A percentile compares a stretch with the other conserved stretches of the same genome.
Evolutionary conservation across 2,329 filamentous ascomycete genomes (phyloP).

Genomic region (Bipolaris bicolor): DNA sequence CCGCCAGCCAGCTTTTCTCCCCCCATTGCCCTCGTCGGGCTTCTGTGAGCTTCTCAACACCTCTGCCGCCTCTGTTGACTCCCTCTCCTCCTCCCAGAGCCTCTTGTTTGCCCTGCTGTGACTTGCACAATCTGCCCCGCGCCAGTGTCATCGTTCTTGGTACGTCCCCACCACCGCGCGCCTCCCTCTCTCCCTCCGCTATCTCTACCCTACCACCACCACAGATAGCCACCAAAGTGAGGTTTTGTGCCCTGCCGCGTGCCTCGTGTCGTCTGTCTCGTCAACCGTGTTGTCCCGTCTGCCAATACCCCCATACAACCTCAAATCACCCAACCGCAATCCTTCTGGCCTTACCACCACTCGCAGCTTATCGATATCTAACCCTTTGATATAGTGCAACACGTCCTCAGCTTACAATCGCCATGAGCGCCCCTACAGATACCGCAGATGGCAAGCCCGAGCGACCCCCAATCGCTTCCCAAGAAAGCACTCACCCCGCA

Average conservation of each 20-base stretch:
- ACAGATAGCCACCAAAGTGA: slow-evolving; percentile 11
- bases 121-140: neutral
- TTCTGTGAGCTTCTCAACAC: slow-evolving; percentile 11
- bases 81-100: neutral
- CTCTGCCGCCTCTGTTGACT: neutral
- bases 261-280: neutral
- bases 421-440: slow-evolving; percentile 37
- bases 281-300: slow-evolving; percentile 8
- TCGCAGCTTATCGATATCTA: slow-evolving; percentile 15
- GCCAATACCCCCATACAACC: slow-evolving; percentile 9
- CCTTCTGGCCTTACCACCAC: slow-evolving; percentile 8
- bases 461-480: slow-evolving; percentile 33
- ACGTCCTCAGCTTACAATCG: slow-evolving; percentile 16
- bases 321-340: neutral
- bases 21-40: slow-evolving; percentile 15
- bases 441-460: slow-evolving; percentile 27
- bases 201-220: neutral
- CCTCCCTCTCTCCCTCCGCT: slow-evolving; percentile 15
- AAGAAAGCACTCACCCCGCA: slow-evolving; percentile 46
- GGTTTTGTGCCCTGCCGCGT: slow-evolving; percentile 2
- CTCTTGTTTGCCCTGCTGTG: neutral
- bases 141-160: slow-evolving; percentile 11
- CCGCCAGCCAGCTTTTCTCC: slow-evolving; percentile 22
- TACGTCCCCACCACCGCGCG: slow-evolving; percentile 2
- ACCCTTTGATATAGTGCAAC: slow-evolving; percentile 34